These are phyloP conservation scores for Pichia occidentalis DNA, from an alignment of 805 yeast species.

Conservation along the genomic window DNA sequence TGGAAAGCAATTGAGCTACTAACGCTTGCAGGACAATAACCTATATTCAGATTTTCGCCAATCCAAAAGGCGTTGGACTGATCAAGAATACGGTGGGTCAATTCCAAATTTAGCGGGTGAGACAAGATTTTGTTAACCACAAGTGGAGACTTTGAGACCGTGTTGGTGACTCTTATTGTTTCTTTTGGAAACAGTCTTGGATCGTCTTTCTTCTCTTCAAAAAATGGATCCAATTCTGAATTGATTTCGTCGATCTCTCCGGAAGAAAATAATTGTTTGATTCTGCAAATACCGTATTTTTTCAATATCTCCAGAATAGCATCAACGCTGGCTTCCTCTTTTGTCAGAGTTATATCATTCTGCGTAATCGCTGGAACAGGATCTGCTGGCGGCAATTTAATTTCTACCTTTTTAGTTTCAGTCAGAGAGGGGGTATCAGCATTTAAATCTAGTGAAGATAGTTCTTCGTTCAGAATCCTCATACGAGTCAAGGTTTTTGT, in stretches of 20 bases:
- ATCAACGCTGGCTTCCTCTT: conserved; percentile 9
- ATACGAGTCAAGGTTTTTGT: conserved; percentile 7
- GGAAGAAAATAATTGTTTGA: conserved; percentile 1
- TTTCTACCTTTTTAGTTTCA: conserved; percentile 7
- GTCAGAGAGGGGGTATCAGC: conserved; percentile 8
- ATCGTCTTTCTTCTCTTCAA: conserved; percentile 8
- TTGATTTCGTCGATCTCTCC: conserved; percentile 7
- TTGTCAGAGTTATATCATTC: conserved; percentile 4
- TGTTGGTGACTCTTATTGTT: conserved; percentile 10
- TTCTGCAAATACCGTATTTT: conserved; percentile 8
- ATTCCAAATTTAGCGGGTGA: conserved; percentile 7
- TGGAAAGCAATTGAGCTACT: conserved; percentile 11
- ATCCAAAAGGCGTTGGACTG: conserved; percentile 12
- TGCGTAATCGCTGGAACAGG: conserved; percentile 2
- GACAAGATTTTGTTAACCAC: conserved; percentile 9
- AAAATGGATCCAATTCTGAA: conserved; percentile 8
- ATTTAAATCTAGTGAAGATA: not conserved
- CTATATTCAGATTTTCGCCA: conserved; percentile 10
- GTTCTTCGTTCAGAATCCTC: not conserved
- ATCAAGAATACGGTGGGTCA: conserved; percentile 4
- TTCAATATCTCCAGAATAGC: conserved; percentile 1
- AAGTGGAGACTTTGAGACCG: conserved; percentile 9
- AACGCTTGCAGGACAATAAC: conserved; percentile 5
- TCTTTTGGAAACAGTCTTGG: conserved; percentile 12
- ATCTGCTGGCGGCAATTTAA: not conserved